phyloP scores from a whole-genome alignment of 257 asterid genomes.

The Leptodermis oblonga region DNA sequence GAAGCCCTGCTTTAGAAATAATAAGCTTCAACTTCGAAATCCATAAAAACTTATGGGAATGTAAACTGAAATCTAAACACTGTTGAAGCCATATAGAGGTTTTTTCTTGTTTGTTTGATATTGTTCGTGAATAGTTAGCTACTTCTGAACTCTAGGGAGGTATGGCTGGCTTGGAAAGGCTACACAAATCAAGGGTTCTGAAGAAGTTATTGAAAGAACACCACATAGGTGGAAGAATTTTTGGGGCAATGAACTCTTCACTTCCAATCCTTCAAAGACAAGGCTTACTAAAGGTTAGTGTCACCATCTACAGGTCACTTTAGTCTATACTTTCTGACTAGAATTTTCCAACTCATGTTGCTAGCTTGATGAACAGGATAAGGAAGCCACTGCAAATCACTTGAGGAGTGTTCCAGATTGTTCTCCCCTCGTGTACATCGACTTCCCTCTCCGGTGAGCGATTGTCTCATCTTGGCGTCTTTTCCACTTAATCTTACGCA shows the following conservation, averaged over 20 bases:
- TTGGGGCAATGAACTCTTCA: constrained; percentile 68
- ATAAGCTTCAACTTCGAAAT: not conserved
- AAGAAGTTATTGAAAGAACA: constrained; percentile 82
- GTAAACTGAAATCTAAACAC: not conserved
- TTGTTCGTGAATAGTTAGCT: not conserved
- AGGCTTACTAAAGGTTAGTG: constrained; percentile 65
- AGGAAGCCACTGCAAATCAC: constrained; percentile 59
- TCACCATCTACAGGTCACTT: not conserved
- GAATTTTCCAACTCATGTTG: not conserved
- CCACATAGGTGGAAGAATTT: constrained; percentile 49
- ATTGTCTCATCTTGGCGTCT: too few species aligned
- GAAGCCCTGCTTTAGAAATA: not conserved
- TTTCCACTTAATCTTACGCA: too few species aligned
- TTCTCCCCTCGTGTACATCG: too few species aligned
- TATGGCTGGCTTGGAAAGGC: constrained; percentile 42
- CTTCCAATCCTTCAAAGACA: constrained; percentile 58
- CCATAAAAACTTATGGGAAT: not conserved
- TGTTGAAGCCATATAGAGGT: too few species aligned
- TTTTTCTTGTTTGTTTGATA: not conserved
- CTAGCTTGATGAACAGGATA: constrained; percentile 45
- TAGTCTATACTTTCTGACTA: not conserved
- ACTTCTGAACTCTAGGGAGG: constrained; percentile 58
- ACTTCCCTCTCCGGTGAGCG: too few species aligned
- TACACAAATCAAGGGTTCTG: constrained; percentile 59
- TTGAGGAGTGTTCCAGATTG: too few species aligned